phyloP scores from a whole-genome alignment of 1,139 yeast genomes.

The Geotrichum fermentans region DNA sequence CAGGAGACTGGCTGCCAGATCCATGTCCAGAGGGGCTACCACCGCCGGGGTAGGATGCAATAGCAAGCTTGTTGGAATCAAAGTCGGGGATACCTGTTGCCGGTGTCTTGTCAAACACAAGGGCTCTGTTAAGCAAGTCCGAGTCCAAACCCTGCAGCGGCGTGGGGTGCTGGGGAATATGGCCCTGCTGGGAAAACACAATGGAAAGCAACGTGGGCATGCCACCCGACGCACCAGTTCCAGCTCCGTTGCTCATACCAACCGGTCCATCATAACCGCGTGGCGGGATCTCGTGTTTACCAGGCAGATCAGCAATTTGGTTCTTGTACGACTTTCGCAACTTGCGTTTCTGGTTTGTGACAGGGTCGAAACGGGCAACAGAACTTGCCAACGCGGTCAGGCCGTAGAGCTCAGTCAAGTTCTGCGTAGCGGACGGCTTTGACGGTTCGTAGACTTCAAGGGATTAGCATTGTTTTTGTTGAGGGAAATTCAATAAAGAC shows the following conservation, averaged over 20 bases:
- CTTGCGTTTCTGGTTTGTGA: conserved; percentile 86
- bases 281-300: conserved; percentile 57
- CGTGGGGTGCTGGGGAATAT: conserved; percentile 19
- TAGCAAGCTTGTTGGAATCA: conserved; percentile 63
- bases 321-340: conserved; percentile 89
- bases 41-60: conserved; percentile 28
- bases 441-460: conserved; percentile 24
- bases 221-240: conserved; percentile 32
- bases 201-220: conserved; percentile 31
- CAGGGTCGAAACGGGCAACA: conserved; percentile 82
- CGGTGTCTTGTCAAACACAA: conserved; percentile 64
- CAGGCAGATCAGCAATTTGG: conserved; percentile 81
- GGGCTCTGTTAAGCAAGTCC: conserved; percentile 47
- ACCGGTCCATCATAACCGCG: conserved; percentile 34
- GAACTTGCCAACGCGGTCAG: conserved; percentile 65
- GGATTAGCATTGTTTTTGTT: conserved; percentile 8
- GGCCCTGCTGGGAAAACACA: conserved; percentile 30
- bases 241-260: conserved; percentile 12
- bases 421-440: conserved; percentile 65
- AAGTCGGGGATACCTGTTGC: conserved; percentile 76
- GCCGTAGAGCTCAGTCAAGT: conserved; percentile 64
- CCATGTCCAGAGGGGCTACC: neutral
- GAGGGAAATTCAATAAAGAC: neutral
- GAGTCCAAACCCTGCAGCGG: conserved; percentile 35
- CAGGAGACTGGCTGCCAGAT: conserved; percentile 13